Base-by-base conservation (phyloP, 148 eudicot species). In the Simmondsia chinensis region DNA sequence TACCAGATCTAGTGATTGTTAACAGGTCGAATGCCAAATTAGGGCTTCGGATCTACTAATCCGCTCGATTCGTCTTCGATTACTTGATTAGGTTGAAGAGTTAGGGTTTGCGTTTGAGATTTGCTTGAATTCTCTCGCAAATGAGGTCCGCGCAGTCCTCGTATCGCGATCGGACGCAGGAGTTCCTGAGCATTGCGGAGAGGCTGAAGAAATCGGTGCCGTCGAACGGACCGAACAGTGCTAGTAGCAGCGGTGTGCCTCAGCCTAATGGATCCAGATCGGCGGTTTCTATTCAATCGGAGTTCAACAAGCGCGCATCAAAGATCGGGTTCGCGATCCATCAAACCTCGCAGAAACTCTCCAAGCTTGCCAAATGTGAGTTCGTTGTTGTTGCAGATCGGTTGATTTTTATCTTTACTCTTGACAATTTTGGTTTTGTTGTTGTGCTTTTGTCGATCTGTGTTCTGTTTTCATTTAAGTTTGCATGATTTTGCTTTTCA, bases 361-460 rank as follows among this genome's bases (percentile, higher is more conserved):
- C 82, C 2, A 85, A 77, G 68, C 86, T 85, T 11, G 83, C 95
- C 0, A 75, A 77, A 70, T 72, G 94, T 83, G 46, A 69, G 87
- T 56, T 19, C 5, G n/a, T n/a, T n/a, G n/a, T n/a, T n/a, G n/a
- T n/a, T n/a, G n/a, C n/a, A n/a, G n/a, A n/a, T n/a, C n/a, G n/a
- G n/a, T n/a, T n/a, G n/a, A n/a, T n/a, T n/a, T n/a, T n/a, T 39
- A 10, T 18, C 14, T 28, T 2, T 16, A 17, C 3, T 29, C 13
- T 29, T 30, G 11, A n/a, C 21, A 13, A 22, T 24, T 38, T 19
- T 22, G 14, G 10, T 43, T 7, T 20, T 0, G 14, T 19, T 21
- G 6, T 7, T 16, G 9, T 43, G 7, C 20, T 20, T 31, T 31
- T 22, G 6, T 28, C 18, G 21, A 17, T 4, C 11, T 37, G 23